phyloP scores from a whole-genome alignment of 2,329 filamentous ascomycete species.

The Fusarium longipes region DNA sequence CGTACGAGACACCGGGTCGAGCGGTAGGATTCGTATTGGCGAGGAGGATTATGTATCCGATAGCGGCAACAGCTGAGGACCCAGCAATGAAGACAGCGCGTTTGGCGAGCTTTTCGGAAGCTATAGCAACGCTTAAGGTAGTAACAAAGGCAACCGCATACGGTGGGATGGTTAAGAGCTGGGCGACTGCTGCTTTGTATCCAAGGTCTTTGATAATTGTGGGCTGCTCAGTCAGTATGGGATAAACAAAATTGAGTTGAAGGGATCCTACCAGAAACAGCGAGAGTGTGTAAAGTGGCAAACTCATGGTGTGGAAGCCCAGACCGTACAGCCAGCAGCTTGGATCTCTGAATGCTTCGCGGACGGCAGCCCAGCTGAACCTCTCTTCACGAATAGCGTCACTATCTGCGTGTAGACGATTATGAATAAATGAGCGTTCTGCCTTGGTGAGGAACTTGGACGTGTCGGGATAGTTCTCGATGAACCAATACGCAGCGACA shows the following conservation, averaged over 20 bases:
- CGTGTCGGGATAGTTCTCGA: constrained; percentile 73
- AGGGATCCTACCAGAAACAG: constrained; percentile 60
- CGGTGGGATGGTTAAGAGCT: constrained; percentile 71
- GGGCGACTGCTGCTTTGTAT: constrained; percentile 63
- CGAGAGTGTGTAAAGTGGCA: constrained; percentile 68
- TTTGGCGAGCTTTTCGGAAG: constrained; percentile 67
- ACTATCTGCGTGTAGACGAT: constrained; percentile 73
- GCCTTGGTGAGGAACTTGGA: constrained; percentile 66
- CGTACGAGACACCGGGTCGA: constrained; percentile 67
- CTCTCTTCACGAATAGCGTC: constrained; percentile 75
- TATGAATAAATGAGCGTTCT: constrained; percentile 68
- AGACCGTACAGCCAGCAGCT: constrained; percentile 80
- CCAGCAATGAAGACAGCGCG: constrained; percentile 73
- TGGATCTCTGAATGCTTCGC: constrained; percentile 71
- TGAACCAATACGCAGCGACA: constrained; percentile 65
- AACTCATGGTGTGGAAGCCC: constrained; percentile 77
- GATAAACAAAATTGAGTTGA: rapidly evolving
- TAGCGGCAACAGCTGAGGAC: constrained; percentile 65
- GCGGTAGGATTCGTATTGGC: constrained; percentile 58
- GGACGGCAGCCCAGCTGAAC: constrained; percentile 76
- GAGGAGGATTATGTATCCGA: constrained; percentile 72
- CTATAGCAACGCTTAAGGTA: constrained; percentile 67
- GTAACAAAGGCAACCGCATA: constrained; percentile 72
- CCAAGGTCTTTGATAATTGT: constrained; percentile 67
- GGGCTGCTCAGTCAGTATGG: constrained; percentile 47